phyloP scores from a whole-genome alignment of 176 grass and related monocot species.

The Oryza meridionalis region DNA sequence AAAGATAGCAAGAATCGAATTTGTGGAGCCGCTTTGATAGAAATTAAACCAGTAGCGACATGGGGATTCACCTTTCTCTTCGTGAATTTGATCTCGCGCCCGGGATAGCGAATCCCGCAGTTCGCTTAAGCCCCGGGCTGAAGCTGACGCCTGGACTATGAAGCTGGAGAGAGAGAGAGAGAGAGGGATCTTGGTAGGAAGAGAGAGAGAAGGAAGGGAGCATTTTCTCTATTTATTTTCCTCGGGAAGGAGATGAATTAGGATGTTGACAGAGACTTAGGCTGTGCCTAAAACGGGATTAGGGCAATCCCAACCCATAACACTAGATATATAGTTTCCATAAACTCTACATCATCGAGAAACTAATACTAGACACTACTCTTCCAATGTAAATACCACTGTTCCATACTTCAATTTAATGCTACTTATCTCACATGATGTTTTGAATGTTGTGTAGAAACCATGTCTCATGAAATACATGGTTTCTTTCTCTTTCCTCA shows the following conservation, averaged over 20 bases:
- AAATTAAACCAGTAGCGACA: slow-evolving; percentile 17
- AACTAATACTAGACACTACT: too few relatives aligned
- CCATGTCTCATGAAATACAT: too few relatives aligned
- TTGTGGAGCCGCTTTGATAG: not conserved
- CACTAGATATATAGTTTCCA: too few relatives aligned
- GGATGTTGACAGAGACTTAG: not conserved
- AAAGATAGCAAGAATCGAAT: slow-evolving; percentile 26
- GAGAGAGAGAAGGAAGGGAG: not conserved
- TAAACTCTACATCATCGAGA: too few relatives aligned
- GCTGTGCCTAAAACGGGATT: not conserved
- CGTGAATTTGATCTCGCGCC: not conserved
- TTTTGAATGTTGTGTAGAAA: too few relatives aligned
- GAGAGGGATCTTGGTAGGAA: not conserved
- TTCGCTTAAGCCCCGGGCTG: not conserved
- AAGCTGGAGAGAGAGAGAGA: not conserved
- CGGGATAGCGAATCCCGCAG: not conserved
- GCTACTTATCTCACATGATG: too few relatives aligned
- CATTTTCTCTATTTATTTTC: slow-evolving; percentile 8
- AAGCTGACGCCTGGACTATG: not conserved
- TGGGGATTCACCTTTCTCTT: slow-evolving; percentile 25
- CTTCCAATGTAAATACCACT: too few relatives aligned
- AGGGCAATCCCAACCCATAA: too few relatives aligned
- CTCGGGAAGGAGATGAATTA: slow-evolving; percentile 4
- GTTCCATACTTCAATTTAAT: too few relatives aligned
- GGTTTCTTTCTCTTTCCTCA: too few relatives aligned